phyloP scores from a whole-genome alignment of 208 protist genomes.

The Trypanosoma grayi region DNA sequence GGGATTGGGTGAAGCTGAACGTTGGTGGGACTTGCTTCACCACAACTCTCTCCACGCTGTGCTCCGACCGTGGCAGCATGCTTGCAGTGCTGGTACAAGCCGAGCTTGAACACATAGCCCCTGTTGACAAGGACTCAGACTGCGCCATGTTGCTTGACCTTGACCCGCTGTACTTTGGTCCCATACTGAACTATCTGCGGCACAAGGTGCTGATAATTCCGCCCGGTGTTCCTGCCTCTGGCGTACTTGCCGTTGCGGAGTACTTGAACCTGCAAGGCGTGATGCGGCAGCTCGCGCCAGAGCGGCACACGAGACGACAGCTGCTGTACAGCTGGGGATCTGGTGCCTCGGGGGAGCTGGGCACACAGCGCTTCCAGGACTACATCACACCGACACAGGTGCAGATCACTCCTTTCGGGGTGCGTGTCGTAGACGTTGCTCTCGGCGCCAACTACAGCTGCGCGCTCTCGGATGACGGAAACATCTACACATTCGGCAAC shows the following conservation, averaged over 20 bases:
- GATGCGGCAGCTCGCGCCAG: conserved; percentile 39
- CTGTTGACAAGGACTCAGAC: conserved; percentile 60
- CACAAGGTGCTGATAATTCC: conserved; percentile 65
- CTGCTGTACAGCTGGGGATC: conserved; percentile 83
- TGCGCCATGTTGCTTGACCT: conserved; percentile 75
- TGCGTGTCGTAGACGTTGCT: conserved; percentile 63
- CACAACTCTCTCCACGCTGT: conserved; percentile 75
- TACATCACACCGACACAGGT: conserved; percentile 51
- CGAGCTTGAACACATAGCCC: conserved; percentile 20
- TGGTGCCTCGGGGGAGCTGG: conserved; percentile 73
- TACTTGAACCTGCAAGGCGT: conserved; percentile 72
- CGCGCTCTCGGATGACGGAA: conserved; percentile 47
- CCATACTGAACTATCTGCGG: conserved; percentile 82
- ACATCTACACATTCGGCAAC: conserved; percentile 81
- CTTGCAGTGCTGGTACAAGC: conserved; percentile 29
- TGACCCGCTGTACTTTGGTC: conserved; percentile 76
- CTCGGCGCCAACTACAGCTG: conserved; percentile 86
- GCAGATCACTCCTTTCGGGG: conserved; percentile 58
- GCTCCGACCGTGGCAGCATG: conserved; percentile 53
- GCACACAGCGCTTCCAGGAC: conserved; percentile 63
- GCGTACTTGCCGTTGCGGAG: conserved; percentile 75
- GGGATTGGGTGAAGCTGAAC: conserved; percentile 76
- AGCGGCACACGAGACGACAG: conserved; percentile 36
- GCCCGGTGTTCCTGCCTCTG: conserved; percentile 33
- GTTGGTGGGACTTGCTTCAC: conserved; percentile 76